Evolutionary conservation across 1,284 basidiomycete genomes (phyloP), one percentile per base, ranked within the genome.

Genomic region (Pascua sp.): DNA sequence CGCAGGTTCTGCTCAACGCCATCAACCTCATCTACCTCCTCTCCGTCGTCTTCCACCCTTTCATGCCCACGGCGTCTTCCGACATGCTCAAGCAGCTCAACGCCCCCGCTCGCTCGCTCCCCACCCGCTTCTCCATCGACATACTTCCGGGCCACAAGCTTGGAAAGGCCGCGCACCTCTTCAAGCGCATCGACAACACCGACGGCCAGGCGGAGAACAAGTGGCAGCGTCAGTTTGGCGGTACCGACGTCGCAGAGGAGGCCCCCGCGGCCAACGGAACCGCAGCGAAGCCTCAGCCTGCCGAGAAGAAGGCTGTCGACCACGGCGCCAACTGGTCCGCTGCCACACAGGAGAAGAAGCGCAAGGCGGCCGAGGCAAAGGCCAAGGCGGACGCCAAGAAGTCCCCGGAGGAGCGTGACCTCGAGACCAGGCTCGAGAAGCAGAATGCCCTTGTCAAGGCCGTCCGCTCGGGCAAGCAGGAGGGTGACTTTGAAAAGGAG

Each of bases 1-100:
- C 89, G 7, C 87, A 91, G 69, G 92, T 98, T 62, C 81, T 98
- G 61, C 86, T 90, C 47, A 86, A 94, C 57, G 89, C 92, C 18
- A 78, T 93, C 76, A 98, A 98, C 79, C 81, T 99, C 65, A 96
- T 98, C 76, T 98, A 96, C 77, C 78, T 88, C 37, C 83, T 99
- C 56, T 89, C 90, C 11, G 86, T 86, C 38, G 80, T 96, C 63
- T 79, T 92, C 64, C 89, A 94, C 73, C 95, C 96, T 0, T 99
- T 93, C 85, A 98, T 99, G 94, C 96, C 96, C 42, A 83, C 86
- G 24, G 95, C 91, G 0, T 85, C 88, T 32, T 85, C 86, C 17
- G 81, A 86, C 10, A 94, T 99, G 60, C 82, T 96, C 59, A 75
- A 78, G 38, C 96, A 98, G 74, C 84, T 98, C 64, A 91, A 96